Conservation (phyloP, 116 monocot species). For the Posidonia oceanica region DNA sequence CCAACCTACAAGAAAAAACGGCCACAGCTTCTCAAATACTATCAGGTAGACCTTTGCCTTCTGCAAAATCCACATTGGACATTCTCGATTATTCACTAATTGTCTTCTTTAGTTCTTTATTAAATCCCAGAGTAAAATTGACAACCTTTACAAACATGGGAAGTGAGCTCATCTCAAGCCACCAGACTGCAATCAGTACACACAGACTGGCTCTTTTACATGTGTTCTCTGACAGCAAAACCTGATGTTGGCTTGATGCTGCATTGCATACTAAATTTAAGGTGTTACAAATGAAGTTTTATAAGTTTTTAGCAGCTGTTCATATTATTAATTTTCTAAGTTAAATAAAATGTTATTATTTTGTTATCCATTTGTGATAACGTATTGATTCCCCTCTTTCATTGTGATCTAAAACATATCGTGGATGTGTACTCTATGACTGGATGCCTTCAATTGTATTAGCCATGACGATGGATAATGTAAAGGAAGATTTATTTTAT, state of each 20-base stretch:
- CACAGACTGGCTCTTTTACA: neutral
- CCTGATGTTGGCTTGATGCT: neutral
- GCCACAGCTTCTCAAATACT: slow-evolving; percentile 83
- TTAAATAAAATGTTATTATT: no score
- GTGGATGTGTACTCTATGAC: no score
- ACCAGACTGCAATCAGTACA: neutral
- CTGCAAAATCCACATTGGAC: neutral
- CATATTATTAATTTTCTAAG: no score
- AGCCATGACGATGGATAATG: no score
- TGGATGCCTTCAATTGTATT: no score
- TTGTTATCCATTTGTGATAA: no score
- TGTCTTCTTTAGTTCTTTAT: neutral
- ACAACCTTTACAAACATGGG: slow-evolving; percentile 25
- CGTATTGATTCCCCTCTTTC: no score
- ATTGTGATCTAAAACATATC: no score
- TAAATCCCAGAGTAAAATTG: slow-evolving; percentile 21
- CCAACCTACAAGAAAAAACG: slow-evolving; percentile 95
- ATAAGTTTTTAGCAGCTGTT: no score
- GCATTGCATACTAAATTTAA: no score
- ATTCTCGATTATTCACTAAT: neutral
- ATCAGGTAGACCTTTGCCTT: slow-evolving; percentile 37
- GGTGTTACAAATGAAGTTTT: no score
- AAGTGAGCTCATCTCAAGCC: slow-evolving; percentile 12
- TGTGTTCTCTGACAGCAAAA: neutral
- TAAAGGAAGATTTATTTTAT: no score